Evolutionary conservation across 805 yeast genomes (phyloP).

Genomic region (Limtongia smithiae): DNA sequence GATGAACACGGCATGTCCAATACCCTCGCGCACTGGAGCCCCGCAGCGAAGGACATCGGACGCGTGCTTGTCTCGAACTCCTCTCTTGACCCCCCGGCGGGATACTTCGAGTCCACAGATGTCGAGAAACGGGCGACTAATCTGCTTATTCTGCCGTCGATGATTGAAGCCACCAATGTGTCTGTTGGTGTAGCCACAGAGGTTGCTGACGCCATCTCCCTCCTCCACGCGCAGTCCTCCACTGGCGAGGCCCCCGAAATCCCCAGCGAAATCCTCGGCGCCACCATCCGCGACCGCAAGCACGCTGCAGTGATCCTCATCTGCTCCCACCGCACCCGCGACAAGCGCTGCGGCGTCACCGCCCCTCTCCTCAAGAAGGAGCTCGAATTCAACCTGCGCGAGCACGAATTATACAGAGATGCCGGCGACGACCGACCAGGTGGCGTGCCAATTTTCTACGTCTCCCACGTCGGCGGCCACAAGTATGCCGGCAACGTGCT

Average conservation of each 20-base stretch:
- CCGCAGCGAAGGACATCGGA: conserved; percentile 34
- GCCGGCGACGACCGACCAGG: conserved; percentile 66
- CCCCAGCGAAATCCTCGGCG: conserved; percentile 37
- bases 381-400: conserved; percentile 68
- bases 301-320: conserved; percentile 54
- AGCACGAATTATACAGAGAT: conserved; percentile 71
- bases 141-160: conserved; percentile 66
- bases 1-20: conserved; percentile 47
- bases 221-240: conserved; percentile 32
- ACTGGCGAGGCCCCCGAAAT: conserved; percentile 28
- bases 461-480: conserved; percentile 95
- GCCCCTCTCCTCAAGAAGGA: conserved; percentile 86
- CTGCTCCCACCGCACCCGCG: conserved; percentile 89
- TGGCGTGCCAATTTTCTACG: conserved; percentile 67
- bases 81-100: conserved; percentile 46
- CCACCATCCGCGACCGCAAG: conserved; percentile 32
- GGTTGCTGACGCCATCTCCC: conserved; percentile 47
- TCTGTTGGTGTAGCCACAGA: conserved; percentile 43
- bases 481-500: conserved; percentile 88
- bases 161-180: conserved; percentile 61
- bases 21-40: conserved; percentile 38
- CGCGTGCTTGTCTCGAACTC: conserved; percentile 52
- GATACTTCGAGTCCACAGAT: conserved; percentile 45
- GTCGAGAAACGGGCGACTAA: conserved; percentile 50
- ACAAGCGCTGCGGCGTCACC: conserved; percentile 87